Evolutionary conservation across 2,329 filamentous ascomycete species (phyloP), one percentile per base, ranked within the genome.

Genomic region (Aspergillus unguis): DNA sequence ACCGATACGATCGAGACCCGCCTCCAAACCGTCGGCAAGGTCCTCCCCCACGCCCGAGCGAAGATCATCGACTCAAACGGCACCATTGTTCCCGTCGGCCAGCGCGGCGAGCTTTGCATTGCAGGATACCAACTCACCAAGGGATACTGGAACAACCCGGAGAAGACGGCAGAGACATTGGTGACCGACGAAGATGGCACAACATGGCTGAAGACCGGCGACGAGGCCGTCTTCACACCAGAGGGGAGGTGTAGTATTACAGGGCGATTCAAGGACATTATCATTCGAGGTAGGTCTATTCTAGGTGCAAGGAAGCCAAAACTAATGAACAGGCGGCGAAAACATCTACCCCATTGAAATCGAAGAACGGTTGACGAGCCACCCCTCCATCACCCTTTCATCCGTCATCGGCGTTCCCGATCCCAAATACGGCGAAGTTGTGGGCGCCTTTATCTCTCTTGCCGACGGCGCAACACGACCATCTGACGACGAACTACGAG

Each of bases 251-350:
- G 86, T 59, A 79, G 76, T 5, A 90, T 91, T 59, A 90, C 87
- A 0, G 87, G 87, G 0, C 77, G 87, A 23, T 88, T 89, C 72
- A 90, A 90, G 72, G 87, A 91, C 54, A 89, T 90, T 33, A 89
- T 90, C 53, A 90, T 90, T 55, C 77, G 87, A 62, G 87, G 84
- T 70, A 35, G 6, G 66, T 58, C 17, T 29, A 17, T 17, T 17
- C 17, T 17, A 1, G 1, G 17, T 17, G 17, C 17, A 17, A 17
- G 17, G 1, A 17, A 17, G 17, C 17, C 17, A 17, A 17, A 17
- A 1, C 17, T 17, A 17, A 17, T 17, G 17, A 17, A 17, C 11
- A 80, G 83, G 86, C 50, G 86, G 86, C 44, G 86, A 89, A 69
- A 90, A 90, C 69, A 80, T 81, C 46, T 88, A 89, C 64, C 87